Evolutionary conservation across 495 filamentous ascomycete species (phyloP).

Genomic region (Barbatosphaeria neglecta): DNA sequence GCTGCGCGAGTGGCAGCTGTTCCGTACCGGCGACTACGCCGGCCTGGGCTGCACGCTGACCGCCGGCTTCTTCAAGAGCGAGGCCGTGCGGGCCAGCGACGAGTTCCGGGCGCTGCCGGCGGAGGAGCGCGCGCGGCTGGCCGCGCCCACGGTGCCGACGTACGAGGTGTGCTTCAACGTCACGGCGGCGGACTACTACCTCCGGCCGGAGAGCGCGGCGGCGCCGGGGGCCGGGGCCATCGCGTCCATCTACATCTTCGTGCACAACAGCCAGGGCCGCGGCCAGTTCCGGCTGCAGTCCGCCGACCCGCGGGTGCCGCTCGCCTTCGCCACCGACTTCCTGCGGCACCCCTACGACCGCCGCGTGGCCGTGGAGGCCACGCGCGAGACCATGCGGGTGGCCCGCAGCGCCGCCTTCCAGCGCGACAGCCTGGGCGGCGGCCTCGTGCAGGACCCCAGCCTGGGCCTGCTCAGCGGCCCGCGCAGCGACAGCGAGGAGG

Average conservation of each 20-base stretch:
- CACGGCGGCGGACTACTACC: conserved; percentile 34
- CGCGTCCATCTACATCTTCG: conserved; percentile 17
- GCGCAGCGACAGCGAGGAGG: conserved; percentile 40
- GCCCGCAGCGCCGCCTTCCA: conserved; percentile 28
- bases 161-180: conserved; percentile 25
- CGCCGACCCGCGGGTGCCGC: conserved; percentile 39
- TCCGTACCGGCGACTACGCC: conserved; percentile 36
- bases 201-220: neutral
- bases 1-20: conserved; percentile 32
- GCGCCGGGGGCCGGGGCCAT: too few relatives aligned
- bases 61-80: conserved; percentile 44
- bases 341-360: conserved; percentile 46
- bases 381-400: conserved; percentile 34
- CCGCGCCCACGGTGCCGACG: conserved; percentile 30
- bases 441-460: too few relatives aligned
- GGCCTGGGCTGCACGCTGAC: conserved; percentile 26
- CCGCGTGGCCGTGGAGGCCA: conserved; percentile 40
- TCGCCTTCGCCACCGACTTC: conserved; percentile 46
- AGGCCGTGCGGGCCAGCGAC: conserved; percentile 15
- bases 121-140: conserved; percentile 25
- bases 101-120: conserved; percentile 36
- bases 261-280: conserved; percentile 20
- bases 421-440: conserved; percentile 25
- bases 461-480: conserved; percentile 27
- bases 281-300: conserved; percentile 47